Conservation (phyloP, 2,329 filamentous ascomycete genomes). For the Metarhizium robertsii region DNA sequence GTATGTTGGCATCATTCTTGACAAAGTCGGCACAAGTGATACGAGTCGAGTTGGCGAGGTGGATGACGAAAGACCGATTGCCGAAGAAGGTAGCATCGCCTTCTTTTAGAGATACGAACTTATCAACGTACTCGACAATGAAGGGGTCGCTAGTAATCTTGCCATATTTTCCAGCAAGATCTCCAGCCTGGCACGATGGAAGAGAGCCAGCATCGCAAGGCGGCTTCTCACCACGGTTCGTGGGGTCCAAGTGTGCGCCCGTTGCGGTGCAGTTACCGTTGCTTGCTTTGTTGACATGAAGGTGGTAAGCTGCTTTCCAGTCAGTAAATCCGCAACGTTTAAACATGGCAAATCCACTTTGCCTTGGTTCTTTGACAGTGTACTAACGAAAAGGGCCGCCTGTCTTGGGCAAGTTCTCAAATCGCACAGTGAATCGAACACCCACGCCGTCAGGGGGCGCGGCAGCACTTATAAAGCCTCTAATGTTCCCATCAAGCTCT, state of each 20-base stretch:
- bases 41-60: conserved; percentile 54
- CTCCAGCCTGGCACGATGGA: conserved; percentile 64
- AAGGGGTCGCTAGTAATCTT: conserved; percentile 45
- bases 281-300: conserved; percentile 53
- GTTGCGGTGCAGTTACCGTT: conserved; percentile 65
- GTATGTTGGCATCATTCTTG: neutral
- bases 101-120: conserved; percentile 43
- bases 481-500: conserved; percentile 32
- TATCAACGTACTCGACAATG: conserved; percentile 42
- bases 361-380: neutral
- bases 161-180: conserved; percentile 67
- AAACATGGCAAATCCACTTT: neutral
- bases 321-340: neutral
- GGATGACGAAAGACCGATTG: conserved; percentile 55
- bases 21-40: conserved; percentile 56
- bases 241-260: conserved; percentile 62
- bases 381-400: conserved; percentile 53
- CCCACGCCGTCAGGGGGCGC: conserved; percentile 41
- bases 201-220: conserved; percentile 49
- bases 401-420: conserved; percentile 48
- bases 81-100: conserved; percentile 51
- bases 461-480: conserved; percentile 41
- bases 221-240: conserved; percentile 50
- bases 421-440: conserved; percentile 43
- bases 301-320: conserved; percentile 52